phyloP scores from a whole-genome alignment of 2,329 filamentous ascomycete species.

The Penicillium sp. region DNA sequence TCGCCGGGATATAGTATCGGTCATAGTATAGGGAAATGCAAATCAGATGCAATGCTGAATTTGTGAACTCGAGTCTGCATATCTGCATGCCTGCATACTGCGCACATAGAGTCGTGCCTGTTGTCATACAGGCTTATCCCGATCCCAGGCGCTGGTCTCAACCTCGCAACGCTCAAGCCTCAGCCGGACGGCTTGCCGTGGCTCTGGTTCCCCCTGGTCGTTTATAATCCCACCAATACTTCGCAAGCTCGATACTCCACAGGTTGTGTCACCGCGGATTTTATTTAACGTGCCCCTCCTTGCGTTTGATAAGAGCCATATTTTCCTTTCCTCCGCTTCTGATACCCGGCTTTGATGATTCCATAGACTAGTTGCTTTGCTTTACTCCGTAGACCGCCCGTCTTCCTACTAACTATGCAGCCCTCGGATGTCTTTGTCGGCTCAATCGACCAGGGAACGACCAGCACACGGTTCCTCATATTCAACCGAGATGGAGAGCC shows the following conservation, averaged over 20 bases:
- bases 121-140: background rate
- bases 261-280: background rate
- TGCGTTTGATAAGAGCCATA: background rate
- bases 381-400: background rate
- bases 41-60: background rate
- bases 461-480: slow-evolving; percentile 83
- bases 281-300: background rate
- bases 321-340: background rate
- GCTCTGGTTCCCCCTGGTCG: background rate
- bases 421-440: slow-evolving; percentile 61
- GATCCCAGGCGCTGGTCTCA: background rate
- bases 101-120: background rate
- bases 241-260: background rate
- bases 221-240: background rate
- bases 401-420: slow-evolving; percentile 19
- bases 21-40: background rate
- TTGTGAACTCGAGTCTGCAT: background rate
- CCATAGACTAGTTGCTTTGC: background rate
- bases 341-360: background rate
- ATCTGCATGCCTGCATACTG: background rate
- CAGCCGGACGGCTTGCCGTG: background rate
- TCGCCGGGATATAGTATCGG: background rate
- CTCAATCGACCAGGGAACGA: slow-evolving; percentile 87
- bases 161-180: slow-evolving; percentile 1
- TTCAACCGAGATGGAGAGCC: slow-evolving; percentile 77